Base-by-base conservation (phyloP, 2,329 filamentous ascomycete genomes). In the Arthrobotrys iridis region DNA sequence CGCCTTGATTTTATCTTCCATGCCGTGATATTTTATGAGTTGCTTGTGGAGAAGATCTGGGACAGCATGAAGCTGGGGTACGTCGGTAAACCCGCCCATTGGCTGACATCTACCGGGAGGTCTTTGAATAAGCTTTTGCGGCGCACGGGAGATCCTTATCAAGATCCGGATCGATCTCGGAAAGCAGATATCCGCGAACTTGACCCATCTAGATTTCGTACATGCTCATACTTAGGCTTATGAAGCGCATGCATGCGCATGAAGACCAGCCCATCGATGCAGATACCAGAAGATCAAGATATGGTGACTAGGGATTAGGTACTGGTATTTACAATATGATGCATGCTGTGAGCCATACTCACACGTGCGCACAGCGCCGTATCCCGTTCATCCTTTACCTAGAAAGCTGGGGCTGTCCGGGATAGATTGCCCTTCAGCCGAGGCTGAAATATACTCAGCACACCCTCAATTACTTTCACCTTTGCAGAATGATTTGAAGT, bases 21-120 rank as follows among this genome's bases (percentile, higher is more conserved):
- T 55, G 7, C 50, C 50, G 50, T 55, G 50, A 30, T 55, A 55
- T 55, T 55, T 55, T 55, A 55, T 55, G 50, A 55, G 50, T 55
- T 55, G 50, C 50, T 55, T 15, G 30, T 3, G 10, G 30, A 55
- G 50, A 55, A 55, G 50, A 30, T 55, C 37, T 30, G 35, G 50
- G 28, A 22, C 30, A 37, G 50, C 50, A 55, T 55, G 30, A 52
- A 55, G 50, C 50, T 55, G 50, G 50, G 50, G 50, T 55, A 55
- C 15, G 28, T 55, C 50, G 50, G 50, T 37, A 55, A 55, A 28
- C 50, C 50, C 50, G 50, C 50, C 50, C 50, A 55, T 55, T 55
- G 50, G 50, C 8, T 35, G 15, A 13, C 10, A 22, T 1, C 10
- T 6, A 37, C 13, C 18, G 30, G 50, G 8, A 37, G 7, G 10